phyloP scores from a whole-genome alignment of 768 basidiomycete genomes.

The Boletus rubroflammeus region DNA sequence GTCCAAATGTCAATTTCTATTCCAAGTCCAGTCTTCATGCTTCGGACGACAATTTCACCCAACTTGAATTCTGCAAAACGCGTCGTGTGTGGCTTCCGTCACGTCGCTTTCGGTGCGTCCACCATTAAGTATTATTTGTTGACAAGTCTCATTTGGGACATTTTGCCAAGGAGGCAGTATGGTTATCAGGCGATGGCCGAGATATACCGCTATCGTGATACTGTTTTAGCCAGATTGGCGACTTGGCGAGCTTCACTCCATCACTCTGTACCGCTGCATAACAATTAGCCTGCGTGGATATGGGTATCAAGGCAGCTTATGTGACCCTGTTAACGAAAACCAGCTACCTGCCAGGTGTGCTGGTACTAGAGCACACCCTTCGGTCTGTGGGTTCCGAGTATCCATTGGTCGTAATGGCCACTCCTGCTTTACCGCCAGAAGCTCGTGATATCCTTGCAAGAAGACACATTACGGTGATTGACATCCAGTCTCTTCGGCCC shows the following conservation, averaged over 20 bases:
- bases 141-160: neutral
- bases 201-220: neutral
- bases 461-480: slow-evolving; percentile 50
- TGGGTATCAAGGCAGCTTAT: slow-evolving; percentile 53
- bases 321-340: slow-evolving; percentile 74
- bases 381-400: slow-evolving; percentile 56
- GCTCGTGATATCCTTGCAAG: slow-evolving; percentile 49
- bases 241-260: neutral
- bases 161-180: neutral
- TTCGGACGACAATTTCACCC: no score
- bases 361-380: slow-evolving; percentile 53
- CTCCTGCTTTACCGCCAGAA: slow-evolving; percentile 50
- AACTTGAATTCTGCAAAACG: no score
- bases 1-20: no score
- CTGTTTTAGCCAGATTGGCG: no score
- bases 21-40: no score
- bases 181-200: neutral
- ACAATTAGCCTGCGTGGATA: slow-evolving; percentile 11
- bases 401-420: slow-evolving; percentile 78
- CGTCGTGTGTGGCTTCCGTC: neutral
- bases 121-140: neutral
- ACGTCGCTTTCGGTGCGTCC: neutral
- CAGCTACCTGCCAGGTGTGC: slow-evolving; percentile 52
- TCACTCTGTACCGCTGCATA: neutral
- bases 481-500: slow-evolving; percentile 60